A percentile compares a stretch with the other conserved stretches of the same genome.
These are phyloP conservation scores for Syzygium malaccense DNA, from an alignment of 441 rosid species.

Conservation along the genomic window DNA sequence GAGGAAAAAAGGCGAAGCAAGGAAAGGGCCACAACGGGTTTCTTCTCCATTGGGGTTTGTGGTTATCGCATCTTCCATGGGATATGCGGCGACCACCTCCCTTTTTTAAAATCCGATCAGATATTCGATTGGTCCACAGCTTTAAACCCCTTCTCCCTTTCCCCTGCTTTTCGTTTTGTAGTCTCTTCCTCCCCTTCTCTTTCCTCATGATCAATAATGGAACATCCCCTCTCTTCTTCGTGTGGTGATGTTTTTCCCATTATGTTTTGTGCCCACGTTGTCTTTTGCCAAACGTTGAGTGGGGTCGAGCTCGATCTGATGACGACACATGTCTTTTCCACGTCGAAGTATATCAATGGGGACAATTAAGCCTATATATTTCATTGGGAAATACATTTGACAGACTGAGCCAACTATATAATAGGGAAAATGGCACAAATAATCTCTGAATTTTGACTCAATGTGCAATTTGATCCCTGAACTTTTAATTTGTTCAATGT, in stretches of 20 bases:
- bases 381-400: not conserved
- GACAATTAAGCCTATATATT: not conserved
- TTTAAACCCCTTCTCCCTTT: not conserved
- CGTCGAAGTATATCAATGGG: not conserved
- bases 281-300: not conserved
- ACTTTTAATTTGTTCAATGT: no score
- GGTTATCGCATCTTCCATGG: slow-evolving; percentile 38
- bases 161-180: not conserved
- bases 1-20: not conserved
- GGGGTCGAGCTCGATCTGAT: not conserved
- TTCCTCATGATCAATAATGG: not conserved
- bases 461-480: no score
- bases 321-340: not conserved
- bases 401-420: not conserved
- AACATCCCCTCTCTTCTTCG: not conserved
- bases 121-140: not conserved
- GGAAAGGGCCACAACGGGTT: not conserved
- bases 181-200: not conserved
- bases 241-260: not conserved
- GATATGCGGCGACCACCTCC: slow-evolving; percentile 30
- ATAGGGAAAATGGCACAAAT: no score
- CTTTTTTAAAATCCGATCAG: not conserved
- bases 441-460: no score
- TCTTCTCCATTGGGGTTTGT: not conserved
- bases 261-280: not conserved